Evolutionary conservation across 1,139 yeast genomes (phyloP).

Genomic region (Magnusiomyces fungicola): DNA sequence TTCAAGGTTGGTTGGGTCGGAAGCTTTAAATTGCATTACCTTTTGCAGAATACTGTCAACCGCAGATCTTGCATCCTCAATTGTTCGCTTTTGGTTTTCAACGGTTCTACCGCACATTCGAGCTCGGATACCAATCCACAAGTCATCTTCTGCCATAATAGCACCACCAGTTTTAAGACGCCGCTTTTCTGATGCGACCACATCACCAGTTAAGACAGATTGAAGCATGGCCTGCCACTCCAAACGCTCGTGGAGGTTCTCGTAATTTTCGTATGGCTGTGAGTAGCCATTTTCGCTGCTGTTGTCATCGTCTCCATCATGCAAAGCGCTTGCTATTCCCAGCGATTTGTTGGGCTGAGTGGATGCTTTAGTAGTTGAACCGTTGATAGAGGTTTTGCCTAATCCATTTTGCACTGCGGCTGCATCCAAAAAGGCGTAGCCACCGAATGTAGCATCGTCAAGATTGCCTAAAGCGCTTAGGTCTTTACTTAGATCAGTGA

Average conservation of each 20-base stretch:
- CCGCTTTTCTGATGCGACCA: slow-evolving; percentile 83
- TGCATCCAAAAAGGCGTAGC: neutral
- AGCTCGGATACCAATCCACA: slow-evolving; percentile 78
- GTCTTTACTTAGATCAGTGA: too few species aligned
- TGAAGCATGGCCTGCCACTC: slow-evolving; percentile 97
- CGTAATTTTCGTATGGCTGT: slow-evolving; percentile 25
- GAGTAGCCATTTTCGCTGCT: slow-evolving; percentile 16
- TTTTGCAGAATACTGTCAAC: slow-evolving; percentile 73
- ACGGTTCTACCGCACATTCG: slow-evolving; percentile 74
- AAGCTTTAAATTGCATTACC: slow-evolving; percentile 53
- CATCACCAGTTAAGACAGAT: slow-evolving; percentile 90
- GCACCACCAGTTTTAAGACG: slow-evolving; percentile 47
- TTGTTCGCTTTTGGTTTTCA: slow-evolving; percentile 67
- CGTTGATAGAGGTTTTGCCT: too few species aligned
- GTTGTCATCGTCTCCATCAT: slow-evolving; percentile 10
- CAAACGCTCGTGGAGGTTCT: slow-evolving; percentile 66
- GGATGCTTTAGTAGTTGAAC: too few species aligned
- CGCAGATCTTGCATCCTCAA: slow-evolving; percentile 63
- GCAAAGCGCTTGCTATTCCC: too few species aligned
- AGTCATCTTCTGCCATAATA: slow-evolving; percentile 46
- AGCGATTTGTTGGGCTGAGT: too few species aligned
- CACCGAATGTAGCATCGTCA: neutral
- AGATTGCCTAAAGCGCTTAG: too few species aligned
- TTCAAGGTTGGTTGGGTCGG: slow-evolving; percentile 26
- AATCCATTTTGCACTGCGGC: too few species aligned